Base-by-base conservation (phyloP, 768 basidiomycete genomes). In the Favolaschia claudopus region DNA sequence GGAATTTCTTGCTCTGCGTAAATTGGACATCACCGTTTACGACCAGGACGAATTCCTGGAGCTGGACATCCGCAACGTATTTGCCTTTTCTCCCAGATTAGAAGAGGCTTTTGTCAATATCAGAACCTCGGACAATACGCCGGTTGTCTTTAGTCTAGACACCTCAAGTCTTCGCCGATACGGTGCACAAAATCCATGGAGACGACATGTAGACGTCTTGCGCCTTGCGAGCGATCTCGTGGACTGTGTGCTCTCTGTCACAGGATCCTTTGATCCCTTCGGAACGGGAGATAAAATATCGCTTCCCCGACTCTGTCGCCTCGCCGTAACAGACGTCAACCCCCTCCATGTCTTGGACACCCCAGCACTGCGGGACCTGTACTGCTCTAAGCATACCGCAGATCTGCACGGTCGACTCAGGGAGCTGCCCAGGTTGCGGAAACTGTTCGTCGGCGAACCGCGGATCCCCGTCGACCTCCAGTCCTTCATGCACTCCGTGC, bases 301-400 rank as follows among this genome's bases (percentile, higher is more conserved):
- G n/a, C 7, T 57, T 17, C 55, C 55, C 1, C 25, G n/a, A 20
- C 48, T 57, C 17, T 48, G 33, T n/a, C 55, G 55, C 4, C 47
- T 57, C 13, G 42, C 47, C 19, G 22, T 50, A 20, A 42, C 55
- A 14, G 4, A 50, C 0, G 2, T 32, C 19, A 20, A 7, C 9
- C 33, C 50, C 13, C 31, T 57, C 19, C 27, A n/a, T 36, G n/a
- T 24, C 39, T 57, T 9, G 40, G n/a, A 43, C 3, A 56, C 46
- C 15, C 55, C 46, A 12, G 55, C 55, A 9, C 55, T 56, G 24
- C 13, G n/a, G 17, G 55, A 56, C n/a, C 20, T 56, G 22, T 42
- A 48, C 22, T 48, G 46, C 5, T 7, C 38, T 7, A 22, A 19
- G 28, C 7, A n/a, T 19, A 5, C 2, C 20, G 22, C 3, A 1